Evolutionary conservation across 164 flowering plant genomes (phyloP), one percentile per base, ranked within the genome.

Genomic region (Kalanchoe fedtschenkoi): DNA sequence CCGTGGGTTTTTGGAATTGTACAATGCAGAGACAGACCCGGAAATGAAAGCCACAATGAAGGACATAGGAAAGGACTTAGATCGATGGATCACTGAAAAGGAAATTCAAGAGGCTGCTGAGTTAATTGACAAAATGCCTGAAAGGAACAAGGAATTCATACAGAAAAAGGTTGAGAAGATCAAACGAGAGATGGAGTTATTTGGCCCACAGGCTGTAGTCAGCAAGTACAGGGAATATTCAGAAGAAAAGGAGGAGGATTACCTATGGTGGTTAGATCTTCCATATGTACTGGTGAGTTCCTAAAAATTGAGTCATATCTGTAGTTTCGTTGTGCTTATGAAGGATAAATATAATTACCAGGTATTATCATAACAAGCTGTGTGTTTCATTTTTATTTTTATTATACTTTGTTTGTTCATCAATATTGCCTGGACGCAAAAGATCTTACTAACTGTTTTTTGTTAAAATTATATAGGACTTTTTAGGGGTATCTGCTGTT

Each of bases 191-290:
- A 78, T 88, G 87, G 86, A 89, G 65, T 65, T 81, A 66, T 92
- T 76, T 82, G 97, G 98, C 53, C 87, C 89, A 53, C 91, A 88
- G 74, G 98, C 98, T 68, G 96, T 92, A 5, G 85, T 81, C 62
- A 85, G 86, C 81, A 89, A 92, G 72, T 92, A 92, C 70, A 73
- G 80, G 26, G 98, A 92, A 69, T 92, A 88, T 73, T 83, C 76
- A 46, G 96, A 88, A 60, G 89, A 82, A 47, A 74, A 83, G 65
- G 85, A 82, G 67, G 86, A 88, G 74, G 98, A 92, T 73, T 86
- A 81, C 70, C 69, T 89, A 1, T 92, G 98, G 98, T 92, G 97
- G 97, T 78, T 92, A 47, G 97, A 92, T 85, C 89, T 92, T 70
- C 95, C 88, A 3, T 75, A 55, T 76, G 75, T 89, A 42, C 77